phyloP scores from a whole-genome alignment of 208 protist species.

The Trypanosomatidae sp. region DNA sequence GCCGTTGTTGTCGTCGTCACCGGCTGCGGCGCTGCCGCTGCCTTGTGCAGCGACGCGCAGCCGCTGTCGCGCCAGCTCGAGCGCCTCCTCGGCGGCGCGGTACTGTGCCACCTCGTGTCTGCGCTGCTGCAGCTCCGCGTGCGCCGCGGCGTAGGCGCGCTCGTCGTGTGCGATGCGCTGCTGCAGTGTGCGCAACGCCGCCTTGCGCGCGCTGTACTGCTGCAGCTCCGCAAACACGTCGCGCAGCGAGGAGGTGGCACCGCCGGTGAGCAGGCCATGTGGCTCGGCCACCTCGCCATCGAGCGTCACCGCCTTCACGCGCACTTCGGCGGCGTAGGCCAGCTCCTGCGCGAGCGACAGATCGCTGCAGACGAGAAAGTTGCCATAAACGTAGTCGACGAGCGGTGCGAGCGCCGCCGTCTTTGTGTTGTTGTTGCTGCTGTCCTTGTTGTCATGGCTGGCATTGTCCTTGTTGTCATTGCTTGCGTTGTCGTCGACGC shows the following conservation, averaged over 20 bases:
- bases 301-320: constrained; percentile 92
- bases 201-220: constrained; percentile 19
- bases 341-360: constrained; percentile 72
- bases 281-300: constrained; percentile 98
- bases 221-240: constrained; percentile 60
- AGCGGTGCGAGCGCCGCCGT: too few relatives aligned
- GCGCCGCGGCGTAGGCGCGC: constrained; percentile 19
- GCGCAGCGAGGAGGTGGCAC: constrained; percentile 59
- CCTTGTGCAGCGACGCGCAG: constrained; percentile 24
- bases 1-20: too few relatives aligned
- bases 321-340: constrained; percentile 66
- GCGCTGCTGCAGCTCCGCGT: constrained; percentile 25
- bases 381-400: constrained; percentile 93
- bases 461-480: too few relatives aligned
- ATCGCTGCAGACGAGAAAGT: constrained; percentile 91
- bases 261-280: constrained; percentile 95
- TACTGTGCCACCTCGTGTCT: constrained; percentile 21
- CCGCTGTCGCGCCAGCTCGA: constrained; percentile 28
- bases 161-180: constrained; percentile 19
- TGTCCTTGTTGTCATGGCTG: too few relatives aligned
- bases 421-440: too few relatives aligned
- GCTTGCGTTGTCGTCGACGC: constrained; percentile 5
- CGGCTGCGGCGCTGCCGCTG: too few relatives aligned
- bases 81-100: constrained; percentile 37
- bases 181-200: constrained; percentile 32